phyloP scores from a whole-genome alignment of 352 stramenopile genomes.

The Achlya hypogyna region DNA sequence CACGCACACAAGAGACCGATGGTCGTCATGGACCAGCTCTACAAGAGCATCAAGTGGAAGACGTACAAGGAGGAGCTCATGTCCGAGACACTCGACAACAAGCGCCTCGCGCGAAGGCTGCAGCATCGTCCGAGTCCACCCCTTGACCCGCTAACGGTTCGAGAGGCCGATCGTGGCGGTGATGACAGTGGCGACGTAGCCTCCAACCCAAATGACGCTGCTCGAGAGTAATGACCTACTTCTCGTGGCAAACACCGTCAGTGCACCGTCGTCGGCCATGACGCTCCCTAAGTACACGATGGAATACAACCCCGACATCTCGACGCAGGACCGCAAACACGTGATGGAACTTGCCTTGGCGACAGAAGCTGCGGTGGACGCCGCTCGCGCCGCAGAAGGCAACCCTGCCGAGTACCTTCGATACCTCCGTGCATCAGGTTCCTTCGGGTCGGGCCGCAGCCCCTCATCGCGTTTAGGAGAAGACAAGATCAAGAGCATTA shows the following conservation, averaged over 20 bases:
- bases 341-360: background rate
- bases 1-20: constrained; percentile 38
- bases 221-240: constrained; percentile 54
- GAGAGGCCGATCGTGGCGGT: background rate
- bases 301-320: constrained; percentile 11
- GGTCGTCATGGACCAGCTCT: constrained; percentile 56
- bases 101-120: constrained; percentile 25
- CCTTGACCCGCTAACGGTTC: background rate
- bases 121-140: background rate
- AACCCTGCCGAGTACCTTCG: constrained; percentile 5
- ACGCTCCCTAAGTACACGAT: background rate
- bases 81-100: constrained; percentile 34
- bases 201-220: constrained; percentile 6
- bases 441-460: no score
- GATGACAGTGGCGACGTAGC: background rate
- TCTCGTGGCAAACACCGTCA: constrained; percentile 26
- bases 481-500: background rate
- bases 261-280: constrained; percentile 13
- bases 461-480: background rate
- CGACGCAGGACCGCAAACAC: background rate
- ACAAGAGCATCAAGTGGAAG: constrained; percentile 66
- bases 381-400: background rate
- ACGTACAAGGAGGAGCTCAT: constrained; percentile 43
- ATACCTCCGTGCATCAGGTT: no score
- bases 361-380: background rate